These are phyloP conservation scores for Phragmites australis DNA, from an alignment of 176 grass and related monocot species.

Conservation along the genomic window DNA sequence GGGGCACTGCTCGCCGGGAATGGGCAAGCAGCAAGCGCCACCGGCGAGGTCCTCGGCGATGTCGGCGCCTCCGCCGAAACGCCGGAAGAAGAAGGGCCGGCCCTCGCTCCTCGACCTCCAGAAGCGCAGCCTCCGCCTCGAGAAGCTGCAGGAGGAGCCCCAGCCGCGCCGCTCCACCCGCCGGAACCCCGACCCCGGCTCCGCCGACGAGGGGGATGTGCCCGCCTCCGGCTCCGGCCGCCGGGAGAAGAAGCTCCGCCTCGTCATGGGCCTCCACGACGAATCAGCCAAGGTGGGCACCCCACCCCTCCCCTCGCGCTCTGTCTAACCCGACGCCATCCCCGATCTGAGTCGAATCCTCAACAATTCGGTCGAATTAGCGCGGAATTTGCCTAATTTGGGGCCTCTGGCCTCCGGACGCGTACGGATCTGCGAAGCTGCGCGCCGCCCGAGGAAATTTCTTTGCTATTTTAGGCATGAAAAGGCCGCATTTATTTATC, in stretches of 20 bases:
- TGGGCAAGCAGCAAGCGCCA: slow-evolving; percentile 74
- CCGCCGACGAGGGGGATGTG: slow-evolving; percentile 50
- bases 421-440: slow-evolving; percentile 56
- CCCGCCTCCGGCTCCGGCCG: slow-evolving; percentile 43
- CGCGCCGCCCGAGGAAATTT: slow-evolving; percentile 47
- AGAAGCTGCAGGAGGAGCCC: slow-evolving; percentile 52
- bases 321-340: background rate
- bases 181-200: slow-evolving; percentile 47
- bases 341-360: slow-evolving; percentile 52
- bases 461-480: slow-evolving; percentile 32
- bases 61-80: slow-evolving; percentile 55
- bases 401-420: background rate
- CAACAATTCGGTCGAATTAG: slow-evolving; percentile 32
- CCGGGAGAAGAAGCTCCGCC: slow-evolving; percentile 87
- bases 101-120: slow-evolving; percentile 88
- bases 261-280: slow-evolving; percentile 63
- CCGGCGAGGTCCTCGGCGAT: slow-evolving; percentile 37
- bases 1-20: slow-evolving; percentile 28
- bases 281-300: slow-evolving; percentile 55
- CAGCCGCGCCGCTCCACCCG: slow-evolving; percentile 43
- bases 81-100: slow-evolving; percentile 90
- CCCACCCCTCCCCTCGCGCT: background rate
- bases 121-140: slow-evolving; percentile 69
- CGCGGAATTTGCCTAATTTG: slow-evolving; percentile 35
- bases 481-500: slow-evolving; percentile 49